These are phyloP conservation scores for Fonsecaea nubica DNA, from an alignment of 2,329 filamentous ascomycete species.

Conservation along the genomic window DNA sequence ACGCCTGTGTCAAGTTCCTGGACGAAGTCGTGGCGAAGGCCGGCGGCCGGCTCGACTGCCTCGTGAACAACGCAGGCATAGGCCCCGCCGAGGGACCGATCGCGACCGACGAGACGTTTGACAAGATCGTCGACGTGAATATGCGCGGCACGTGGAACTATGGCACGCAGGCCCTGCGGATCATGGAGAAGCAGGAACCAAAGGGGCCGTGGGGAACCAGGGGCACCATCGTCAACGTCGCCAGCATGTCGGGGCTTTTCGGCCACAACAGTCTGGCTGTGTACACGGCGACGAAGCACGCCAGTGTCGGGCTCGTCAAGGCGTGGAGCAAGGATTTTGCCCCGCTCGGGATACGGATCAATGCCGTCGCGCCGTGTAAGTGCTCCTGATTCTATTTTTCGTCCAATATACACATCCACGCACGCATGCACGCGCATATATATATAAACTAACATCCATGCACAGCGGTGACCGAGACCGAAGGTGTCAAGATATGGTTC, in stretches of 20 bases:
- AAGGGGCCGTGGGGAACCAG: constrained; percentile 43
- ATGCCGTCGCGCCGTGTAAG: constrained; percentile 40
- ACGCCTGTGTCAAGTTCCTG: constrained; percentile 12
- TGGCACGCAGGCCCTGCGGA: constrained; percentile 46
- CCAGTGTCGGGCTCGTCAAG: constrained; percentile 51
- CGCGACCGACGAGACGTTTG: constrained; percentile 15
- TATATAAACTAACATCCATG: background rate
- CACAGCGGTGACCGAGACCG: constrained; percentile 4
- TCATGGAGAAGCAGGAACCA: constrained; percentile 55
- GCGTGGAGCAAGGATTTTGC: constrained; percentile 45
- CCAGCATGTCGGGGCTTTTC: constrained; percentile 47
- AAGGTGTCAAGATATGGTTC: background rate
- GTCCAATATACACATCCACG: too few species aligned
- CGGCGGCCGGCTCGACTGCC: constrained; percentile 7
- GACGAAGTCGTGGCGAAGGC: constrained; percentile 6
- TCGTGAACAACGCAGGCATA: constrained; percentile 19
- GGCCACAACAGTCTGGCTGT: constrained; percentile 48
- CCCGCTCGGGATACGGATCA: constrained; percentile 45
- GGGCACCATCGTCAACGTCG: constrained; percentile 51
- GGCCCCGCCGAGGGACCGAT: constrained; percentile 17
- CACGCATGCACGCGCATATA: too few species aligned
- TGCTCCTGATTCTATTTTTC: too few species aligned
- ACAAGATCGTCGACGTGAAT: constrained; percentile 51
- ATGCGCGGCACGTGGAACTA: constrained; percentile 51
- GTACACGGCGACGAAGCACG: constrained; percentile 53